Base-by-base conservation (phyloP, 2,329 filamentous ascomycete species). In the Fusarium nygamai region DNA sequence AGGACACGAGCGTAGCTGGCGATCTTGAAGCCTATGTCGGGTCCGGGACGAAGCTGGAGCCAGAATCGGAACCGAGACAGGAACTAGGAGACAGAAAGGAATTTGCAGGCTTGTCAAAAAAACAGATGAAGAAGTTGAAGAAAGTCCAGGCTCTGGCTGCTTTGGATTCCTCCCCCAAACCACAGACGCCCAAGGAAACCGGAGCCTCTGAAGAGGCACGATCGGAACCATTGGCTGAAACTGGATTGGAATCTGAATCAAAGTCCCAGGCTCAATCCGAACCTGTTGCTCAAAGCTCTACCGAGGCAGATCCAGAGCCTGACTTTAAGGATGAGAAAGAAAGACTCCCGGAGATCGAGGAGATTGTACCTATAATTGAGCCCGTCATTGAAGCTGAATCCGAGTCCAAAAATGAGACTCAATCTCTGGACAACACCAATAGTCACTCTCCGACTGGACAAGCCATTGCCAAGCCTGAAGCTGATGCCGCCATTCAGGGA, bases 351-450 rank as follows among this genome's bases (percentile, higher is more conserved):
- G 63, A 67, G 47, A 64, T 59, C 61, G 68, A 77, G 68, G 73
- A 79, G 70, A 72, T 67, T 69, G 78, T 81, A 68, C 73, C 67
- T 75, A 72, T 76, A 77, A 59, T 76, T 76, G 75, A 78, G 69
- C 73, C 72, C 74, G 70, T 78, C 64, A 74, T 74, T 77, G 75
- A 76, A 78, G 75, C 61, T 78, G 77, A 78, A 78, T 70, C 77
- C 58, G 76, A 78, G 73, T 71, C 64, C 62, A 67, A 78, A 76
- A 69, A 71, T 70, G 74, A 77, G 62, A 76, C 64, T 61, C 76
- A 76, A 76, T 63, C 68, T 71, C 47, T 69, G 65, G 68, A 66
- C 65, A 62, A 67, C 53, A 53, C 56, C 60, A 62, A 67, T 66
- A 62, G 31, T 59, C 66, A 67, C 72, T 54, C 59, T 64, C 46